Evolutionary conservation across 2,329 filamentous ascomycete species (phyloP), one percentile per base, ranked within the genome.

Genomic region (Colletotrichum shisoi): DNA sequence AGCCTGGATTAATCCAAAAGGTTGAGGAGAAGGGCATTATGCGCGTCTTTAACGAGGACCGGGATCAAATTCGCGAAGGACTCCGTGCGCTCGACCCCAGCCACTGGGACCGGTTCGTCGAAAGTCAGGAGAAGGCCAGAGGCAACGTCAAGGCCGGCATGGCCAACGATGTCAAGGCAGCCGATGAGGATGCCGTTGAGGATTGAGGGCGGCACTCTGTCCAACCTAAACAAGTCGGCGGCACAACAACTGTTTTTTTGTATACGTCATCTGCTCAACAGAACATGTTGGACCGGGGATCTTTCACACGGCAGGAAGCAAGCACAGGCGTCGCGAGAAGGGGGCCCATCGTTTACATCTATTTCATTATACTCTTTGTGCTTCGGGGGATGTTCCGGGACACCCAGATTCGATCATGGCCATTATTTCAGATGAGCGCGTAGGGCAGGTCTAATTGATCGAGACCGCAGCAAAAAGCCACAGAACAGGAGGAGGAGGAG

Each of bases 31-130:
- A 86, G 71, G 89, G 90, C 0, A 84, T 85, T 57, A 81, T 91
- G 13, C 80, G 81, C 62, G 84, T 87, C 0, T 88, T 92, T 70
- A 83, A 86, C 71, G 85, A 89, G 73, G 77, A 88, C 70, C 81
- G 79, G 64, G 82, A 84, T 17, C 74, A 83, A 59, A 79, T 88
- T 21, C 74, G 84, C 46, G 78, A 79, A 67, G 73, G 76, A 57
- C 73, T 89, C 70, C 81, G 86, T 19, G 86, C 85, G 5, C 83
- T 84, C 34, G 91, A 93, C 70, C 87, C 88, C 0, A 85, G 88
- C 69, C 84, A 90, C 75, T 87, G 91, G 84, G 83, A 85, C 57
- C 78, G 79, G 8, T 87, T 93, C 73, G 82, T 85, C 27, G 86
- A 90, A 76, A 81, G 83, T 44, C 87, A 89, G 77, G 79, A 85